phyloP scores from a whole-genome alignment of 176 grass and related monocot species.

The Ampelocalamus luodianensis region DNA sequence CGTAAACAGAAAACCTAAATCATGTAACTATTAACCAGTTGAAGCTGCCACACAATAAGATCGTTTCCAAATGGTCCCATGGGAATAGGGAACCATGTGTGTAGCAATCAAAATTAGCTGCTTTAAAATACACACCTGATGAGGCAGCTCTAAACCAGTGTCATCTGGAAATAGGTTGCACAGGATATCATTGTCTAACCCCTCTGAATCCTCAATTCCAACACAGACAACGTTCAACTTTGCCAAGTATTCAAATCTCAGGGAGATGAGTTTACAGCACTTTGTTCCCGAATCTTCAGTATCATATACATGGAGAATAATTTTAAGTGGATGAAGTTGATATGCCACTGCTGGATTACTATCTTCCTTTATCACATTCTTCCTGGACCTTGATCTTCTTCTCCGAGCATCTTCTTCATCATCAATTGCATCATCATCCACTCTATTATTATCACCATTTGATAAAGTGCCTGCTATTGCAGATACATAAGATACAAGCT shows the following conservation, averaged over 20 bases:
- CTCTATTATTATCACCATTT: conserved; percentile 59
- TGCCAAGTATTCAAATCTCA: conserved; percentile 88
- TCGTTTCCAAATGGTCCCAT: conserved; percentile 1
- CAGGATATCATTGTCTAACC: conserved; percentile 72
- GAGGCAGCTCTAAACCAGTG: conserved; percentile 86
- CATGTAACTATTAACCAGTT: background rate
- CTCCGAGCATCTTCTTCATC: conserved; percentile 92
- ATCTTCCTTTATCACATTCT: conserved; percentile 64
- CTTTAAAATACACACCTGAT: conserved; percentile 58
- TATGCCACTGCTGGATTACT: conserved; percentile 61
- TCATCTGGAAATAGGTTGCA: conserved; percentile 99
- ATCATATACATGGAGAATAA: conserved; percentile 77
- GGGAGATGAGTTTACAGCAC: conserved; percentile 52
- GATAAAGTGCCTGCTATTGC: conserved; percentile 62
- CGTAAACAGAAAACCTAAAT: background rate
- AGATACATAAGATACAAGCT: conserved; percentile 24
- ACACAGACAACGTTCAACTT: conserved; percentile 93
- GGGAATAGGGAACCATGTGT: conserved; percentile 1
- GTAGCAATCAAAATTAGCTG: conserved; percentile 25
- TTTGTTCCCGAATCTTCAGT: conserved; percentile 62
- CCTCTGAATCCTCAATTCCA: conserved; percentile 74
- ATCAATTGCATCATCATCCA: conserved; percentile 92
- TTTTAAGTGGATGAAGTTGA: conserved; percentile 89
- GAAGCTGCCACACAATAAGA: background rate
- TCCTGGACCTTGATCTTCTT: conserved; percentile 90